Evolutionary conservation across 805 yeast species (phyloP), one percentile per base, ranked within the genome.

Genomic region (Saccharomycopsis capsularis): DNA sequence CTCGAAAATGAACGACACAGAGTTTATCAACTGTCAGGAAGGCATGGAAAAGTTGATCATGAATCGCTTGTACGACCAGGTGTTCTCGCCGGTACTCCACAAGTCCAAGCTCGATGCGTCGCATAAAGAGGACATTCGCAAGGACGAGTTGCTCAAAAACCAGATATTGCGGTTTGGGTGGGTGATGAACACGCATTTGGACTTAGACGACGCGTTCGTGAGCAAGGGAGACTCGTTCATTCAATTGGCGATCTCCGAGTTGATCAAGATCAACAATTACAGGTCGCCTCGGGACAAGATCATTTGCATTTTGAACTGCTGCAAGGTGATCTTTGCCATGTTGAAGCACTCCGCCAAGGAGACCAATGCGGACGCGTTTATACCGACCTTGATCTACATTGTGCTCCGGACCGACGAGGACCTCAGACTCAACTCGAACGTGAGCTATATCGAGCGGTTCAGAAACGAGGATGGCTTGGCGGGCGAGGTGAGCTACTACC

Each of bases 271-370:
- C 59, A 84, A 85, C 63, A 73, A 78, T 46, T 95, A 84, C 63
- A 77, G 95, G 57, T 91, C 98, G 0, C 99, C 99, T 15, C 71
- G 99, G 46, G 99, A 95, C 61, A 93, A 93, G 60, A 79, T 88
- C 54, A 87, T 93, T 35, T 93, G 98, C 62, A 73, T 93, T 2
- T 71, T 93, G 54, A 95, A 93, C 65, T 81, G 93, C 46, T 91
- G 97, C 61, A 91, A 91, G 64, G 90, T 93, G 19, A 82, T 95
- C 4, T 90, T 89, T 69, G 95, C 95, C 9, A 72, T 87, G 50
- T 75, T 95, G 42, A 80, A 89, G 54, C 85, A 81, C 52, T 68
- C 72, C 15, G 66, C 74, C 44, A 73, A 79, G 47, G 84, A 80
- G 51, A 68, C 71, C 44, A 90, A 89, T 56, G 99, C 99, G 0